Conservation (phyloP, 2,329 filamentous ascomycete genomes). For the Aureobasidium sp. region DNA sequence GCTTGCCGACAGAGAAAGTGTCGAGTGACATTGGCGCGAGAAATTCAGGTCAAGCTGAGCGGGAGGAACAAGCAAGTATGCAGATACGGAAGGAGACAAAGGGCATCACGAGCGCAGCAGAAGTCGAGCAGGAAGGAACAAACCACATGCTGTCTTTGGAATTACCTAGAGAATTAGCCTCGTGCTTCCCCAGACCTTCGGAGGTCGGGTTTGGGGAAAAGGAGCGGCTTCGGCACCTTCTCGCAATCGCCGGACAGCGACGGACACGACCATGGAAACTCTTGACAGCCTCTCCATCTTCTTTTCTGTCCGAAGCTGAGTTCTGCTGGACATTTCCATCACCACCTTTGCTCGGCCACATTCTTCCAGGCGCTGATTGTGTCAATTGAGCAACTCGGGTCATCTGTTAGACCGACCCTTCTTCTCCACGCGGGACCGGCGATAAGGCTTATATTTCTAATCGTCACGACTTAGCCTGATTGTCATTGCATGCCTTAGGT, state of each 20-base stretch:
- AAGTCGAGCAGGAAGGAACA: neutral
- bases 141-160: no score
- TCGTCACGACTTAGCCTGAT: conserved; percentile 2
- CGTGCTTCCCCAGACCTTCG: neutral
- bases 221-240: neutral
- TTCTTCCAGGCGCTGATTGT: neutral
- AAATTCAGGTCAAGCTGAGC: neutral
- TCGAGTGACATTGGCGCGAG: neutral
- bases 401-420: neutral
- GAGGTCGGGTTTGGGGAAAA: neutral
- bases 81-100: neutral
- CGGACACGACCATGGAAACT: neutral
- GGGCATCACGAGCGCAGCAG: neutral
- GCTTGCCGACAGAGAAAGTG: neutral
- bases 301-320: neutral
- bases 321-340: neutral
- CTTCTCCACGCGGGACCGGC: neutral
- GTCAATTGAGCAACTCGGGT: neutral
- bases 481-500: neutral
- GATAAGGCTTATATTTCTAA: conserved; percentile 8
- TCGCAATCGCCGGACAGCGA: neutral
- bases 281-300: neutral
- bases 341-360: neutral
- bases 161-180: neutral
- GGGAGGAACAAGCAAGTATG: neutral